Percentiles rank a stretch among this genome's conserved stretches.
These are phyloP conservation scores for Alternaria angustiovoidea DNA, from an alignment of 2,329 filamentous ascomycete genomes.

Conservation along the genomic window DNA sequence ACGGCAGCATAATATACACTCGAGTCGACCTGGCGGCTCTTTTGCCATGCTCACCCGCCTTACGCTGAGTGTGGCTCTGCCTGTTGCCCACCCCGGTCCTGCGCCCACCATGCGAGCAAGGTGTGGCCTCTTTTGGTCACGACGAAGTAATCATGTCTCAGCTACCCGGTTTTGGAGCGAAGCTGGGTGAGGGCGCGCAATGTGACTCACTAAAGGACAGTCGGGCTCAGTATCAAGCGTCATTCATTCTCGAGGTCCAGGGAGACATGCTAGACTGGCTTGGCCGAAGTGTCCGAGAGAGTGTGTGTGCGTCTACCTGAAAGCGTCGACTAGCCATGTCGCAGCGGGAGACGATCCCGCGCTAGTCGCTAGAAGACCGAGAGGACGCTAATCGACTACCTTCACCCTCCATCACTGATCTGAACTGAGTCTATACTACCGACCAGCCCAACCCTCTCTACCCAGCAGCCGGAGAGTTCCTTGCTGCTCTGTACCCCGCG, in stretches of 20 bases:
- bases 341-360: constrained; percentile 32
- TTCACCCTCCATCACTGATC: background rate
- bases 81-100: constrained; percentile 23
- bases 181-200: constrained; percentile 25
- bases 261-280: background rate
- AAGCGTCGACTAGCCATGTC: constrained; percentile 8
- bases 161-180: constrained; percentile 15
- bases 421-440: background rate
- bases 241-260: constrained; percentile 5
- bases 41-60: constrained; percentile 17
- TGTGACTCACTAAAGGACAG: constrained; percentile 40
- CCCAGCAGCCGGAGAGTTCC: background rate
- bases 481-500: constrained; percentile 7
- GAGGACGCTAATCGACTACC: background rate
- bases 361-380: constrained; percentile 11
- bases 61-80: constrained; percentile 21
- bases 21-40: constrained; percentile 18
- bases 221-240: constrained; percentile 9
- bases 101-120: constrained; percentile 31
- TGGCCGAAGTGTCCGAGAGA: constrained; percentile 5
- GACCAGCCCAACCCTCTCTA: background rate
- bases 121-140: constrained; percentile 45
- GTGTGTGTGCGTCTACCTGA: constrained; percentile 2
- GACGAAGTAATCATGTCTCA: constrained; percentile 27
- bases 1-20: constrained; percentile 28